Evolutionary conservation across 192 early-diverging fungal species (phyloP).

Genomic region (Rhizoclosmatium globosum): DNA sequence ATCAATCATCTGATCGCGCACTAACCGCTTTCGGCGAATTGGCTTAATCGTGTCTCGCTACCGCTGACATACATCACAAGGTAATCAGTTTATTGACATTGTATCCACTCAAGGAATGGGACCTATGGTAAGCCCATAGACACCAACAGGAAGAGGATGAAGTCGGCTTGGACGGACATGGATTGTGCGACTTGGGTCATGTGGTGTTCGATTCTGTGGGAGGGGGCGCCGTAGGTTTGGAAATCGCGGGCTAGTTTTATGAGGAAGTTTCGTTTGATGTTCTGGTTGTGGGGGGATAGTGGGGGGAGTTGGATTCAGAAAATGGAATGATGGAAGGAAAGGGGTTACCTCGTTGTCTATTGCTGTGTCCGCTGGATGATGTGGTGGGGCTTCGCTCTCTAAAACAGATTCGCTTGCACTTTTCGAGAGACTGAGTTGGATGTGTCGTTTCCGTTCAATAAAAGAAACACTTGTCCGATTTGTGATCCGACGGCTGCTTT

Average conservation of each 20-base stretch:
- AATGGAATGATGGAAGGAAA: not conserved
- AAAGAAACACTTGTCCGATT: not conserved
- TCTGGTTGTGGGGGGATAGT: no score
- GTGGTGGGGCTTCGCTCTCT: not conserved
- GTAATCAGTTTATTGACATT: no score
- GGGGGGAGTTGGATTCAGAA: not conserved
- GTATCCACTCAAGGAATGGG: no score
- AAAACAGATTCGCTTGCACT: not conserved
- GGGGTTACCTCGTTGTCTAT: not conserved
- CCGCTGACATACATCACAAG: no score
- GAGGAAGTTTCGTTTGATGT: slow-evolving; percentile 50
- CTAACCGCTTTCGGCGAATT: no score
- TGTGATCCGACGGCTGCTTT: no score
- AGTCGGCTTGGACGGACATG: slow-evolving; percentile 47
- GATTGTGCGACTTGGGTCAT: slow-evolving; percentile 47
- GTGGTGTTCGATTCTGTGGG: slow-evolving; percentile 55
- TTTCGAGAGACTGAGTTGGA: not conserved
- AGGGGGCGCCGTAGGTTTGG: slow-evolving; percentile 51
- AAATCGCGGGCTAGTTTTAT: slow-evolving; percentile 50
- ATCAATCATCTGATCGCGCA: no score
- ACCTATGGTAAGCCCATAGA: no score
- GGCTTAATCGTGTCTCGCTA: no score
- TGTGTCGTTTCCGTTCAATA: not conserved
- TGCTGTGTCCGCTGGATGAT: not conserved
- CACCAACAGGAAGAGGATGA: slow-evolving; percentile 47